Conservation (phyloP, 495 filamentous ascomycete species). For the Talaromyces proteolyticus region DNA sequence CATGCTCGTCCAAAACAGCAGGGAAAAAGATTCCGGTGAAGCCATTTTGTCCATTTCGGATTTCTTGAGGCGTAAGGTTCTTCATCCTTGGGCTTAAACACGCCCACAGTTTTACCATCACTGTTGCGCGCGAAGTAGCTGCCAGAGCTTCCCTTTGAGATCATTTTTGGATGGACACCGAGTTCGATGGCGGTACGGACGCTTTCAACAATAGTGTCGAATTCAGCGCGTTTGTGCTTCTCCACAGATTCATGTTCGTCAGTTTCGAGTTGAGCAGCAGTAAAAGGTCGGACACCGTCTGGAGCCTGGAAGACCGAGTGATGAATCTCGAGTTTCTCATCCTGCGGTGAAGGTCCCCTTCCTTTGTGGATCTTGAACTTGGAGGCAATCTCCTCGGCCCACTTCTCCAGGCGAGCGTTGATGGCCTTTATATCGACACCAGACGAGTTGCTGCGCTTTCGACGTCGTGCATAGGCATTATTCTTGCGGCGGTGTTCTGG, state of each 20-base stretch:
- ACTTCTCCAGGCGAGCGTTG: conserved; percentile 90
- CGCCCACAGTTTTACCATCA: conserved; percentile 89
- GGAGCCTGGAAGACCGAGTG: conserved; percentile 94
- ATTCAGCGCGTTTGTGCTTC: conserved; percentile 69
- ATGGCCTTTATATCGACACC: conserved; percentile 98
- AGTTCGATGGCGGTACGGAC: conserved; percentile 85
- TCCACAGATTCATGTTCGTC: conserved; percentile 45
- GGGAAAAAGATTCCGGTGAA: conserved; percentile 89
- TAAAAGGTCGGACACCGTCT: conserved; percentile 72
- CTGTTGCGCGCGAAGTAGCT: conserved; percentile 95
- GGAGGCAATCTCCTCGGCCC: conserved; percentile 96
- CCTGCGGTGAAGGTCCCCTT: conserved; percentile 69
- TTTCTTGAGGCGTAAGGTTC: conserved; percentile 92
- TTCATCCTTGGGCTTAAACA: conserved; percentile 99
- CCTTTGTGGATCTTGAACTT: conserved; percentile 87
- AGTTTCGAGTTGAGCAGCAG: conserved; percentile 64
- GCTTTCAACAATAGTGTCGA: conserved; percentile 85
- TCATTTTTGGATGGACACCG: conserved; percentile 90
- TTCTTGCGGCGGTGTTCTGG: conserved; percentile 38
- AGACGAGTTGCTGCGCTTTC: conserved; percentile 69
- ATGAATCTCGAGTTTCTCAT: conserved; percentile 90
- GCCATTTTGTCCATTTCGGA: conserved; percentile 95
- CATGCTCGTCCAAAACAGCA: conserved; percentile 96
- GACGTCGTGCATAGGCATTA: conserved; percentile 40
- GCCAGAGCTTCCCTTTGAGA: conserved; percentile 92